These are phyloP conservation scores for Pythium grandisporangium DNA, from an alignment of 352 stramenopile species.

Conservation along the genomic window DNA sequence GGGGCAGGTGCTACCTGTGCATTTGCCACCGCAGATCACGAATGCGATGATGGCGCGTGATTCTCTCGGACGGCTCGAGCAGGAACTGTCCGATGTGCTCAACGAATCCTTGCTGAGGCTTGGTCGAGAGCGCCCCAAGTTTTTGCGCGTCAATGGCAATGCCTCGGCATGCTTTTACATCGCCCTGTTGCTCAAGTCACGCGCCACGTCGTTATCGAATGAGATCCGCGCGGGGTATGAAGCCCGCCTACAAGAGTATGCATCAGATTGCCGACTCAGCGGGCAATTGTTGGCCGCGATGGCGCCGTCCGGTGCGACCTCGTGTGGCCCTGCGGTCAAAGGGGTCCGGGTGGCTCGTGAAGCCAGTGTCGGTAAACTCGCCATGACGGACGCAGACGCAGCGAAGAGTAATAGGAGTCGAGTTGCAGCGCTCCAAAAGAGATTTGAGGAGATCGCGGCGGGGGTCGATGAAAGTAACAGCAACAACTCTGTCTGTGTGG, in stretches of 20 bases:
- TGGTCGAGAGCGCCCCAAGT: constrained; percentile 50
- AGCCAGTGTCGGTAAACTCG: too few species aligned
- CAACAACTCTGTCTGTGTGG: too few species aligned
- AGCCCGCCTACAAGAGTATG: constrained; percentile 22
- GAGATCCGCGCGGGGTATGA: constrained; percentile 14
- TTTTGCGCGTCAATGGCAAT: constrained; percentile 20
- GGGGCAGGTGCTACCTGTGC: constrained; percentile 37
- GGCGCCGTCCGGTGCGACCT: constrained; percentile 22
- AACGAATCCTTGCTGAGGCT: constrained; percentile 52
- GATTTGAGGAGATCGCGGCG: too few species aligned
- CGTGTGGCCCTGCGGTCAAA: constrained; percentile 40
- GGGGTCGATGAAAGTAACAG: too few species aligned
- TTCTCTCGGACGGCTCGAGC: constrained; percentile 47
- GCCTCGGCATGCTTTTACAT: constrained; percentile 48
- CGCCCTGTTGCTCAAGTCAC: constrained; percentile 43
- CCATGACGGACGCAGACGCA: too few species aligned
- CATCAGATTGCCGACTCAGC: constrained; percentile 46
- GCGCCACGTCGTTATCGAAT: constrained; percentile 12
- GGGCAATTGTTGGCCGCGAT: constrained; percentile 28
- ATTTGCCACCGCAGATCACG: constrained; percentile 48
- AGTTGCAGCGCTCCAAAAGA: too few species aligned
- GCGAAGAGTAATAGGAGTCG: too few species aligned
- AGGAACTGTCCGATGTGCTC: constrained; percentile 43
- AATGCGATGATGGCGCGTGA: constrained; percentile 22
- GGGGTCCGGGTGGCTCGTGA: constrained; percentile 34